phyloP scores from a whole-genome alignment of 768 basidiomycete species.

The Phanerochaete sordida region DNA sequence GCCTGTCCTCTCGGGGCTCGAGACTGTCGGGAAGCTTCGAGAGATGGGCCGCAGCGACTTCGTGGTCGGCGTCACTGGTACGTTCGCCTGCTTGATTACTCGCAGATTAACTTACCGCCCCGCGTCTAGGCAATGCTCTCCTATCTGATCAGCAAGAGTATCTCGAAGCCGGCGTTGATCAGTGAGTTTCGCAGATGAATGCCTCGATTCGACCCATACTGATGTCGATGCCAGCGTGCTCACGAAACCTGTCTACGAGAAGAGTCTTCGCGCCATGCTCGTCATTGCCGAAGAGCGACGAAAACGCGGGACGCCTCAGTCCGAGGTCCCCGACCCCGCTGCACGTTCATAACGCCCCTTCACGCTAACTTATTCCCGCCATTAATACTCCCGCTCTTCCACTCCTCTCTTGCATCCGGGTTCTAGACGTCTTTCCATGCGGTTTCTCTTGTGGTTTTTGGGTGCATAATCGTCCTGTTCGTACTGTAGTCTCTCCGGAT shows the following conservation, averaged over 20 bases:
- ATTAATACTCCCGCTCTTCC: too few relatives aligned
- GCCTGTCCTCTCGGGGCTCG: conserved; percentile 75
- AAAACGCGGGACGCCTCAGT: conserved; percentile 10
- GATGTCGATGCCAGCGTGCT: conserved; percentile 46
- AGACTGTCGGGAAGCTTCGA: conserved; percentile 61
- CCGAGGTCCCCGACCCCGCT: neutral
- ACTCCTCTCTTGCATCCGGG: too few relatives aligned
- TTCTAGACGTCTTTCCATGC: too few relatives aligned
- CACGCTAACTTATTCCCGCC: too few relatives aligned
- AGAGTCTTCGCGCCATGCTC: conserved; percentile 40
- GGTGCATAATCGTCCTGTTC: too few relatives aligned
- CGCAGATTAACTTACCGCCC: too few relatives aligned
- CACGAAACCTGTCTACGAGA: conserved; percentile 76
- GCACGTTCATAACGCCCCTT: too few relatives aligned
- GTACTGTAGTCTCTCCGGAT: too few relatives aligned
- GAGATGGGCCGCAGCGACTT: conserved; percentile 67
- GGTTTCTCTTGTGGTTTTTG: too few relatives aligned
- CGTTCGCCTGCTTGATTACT: too few relatives aligned
- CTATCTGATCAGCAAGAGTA: conserved; percentile 71
- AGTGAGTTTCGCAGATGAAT: conserved; percentile 43
- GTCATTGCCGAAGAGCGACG: conserved; percentile 39
- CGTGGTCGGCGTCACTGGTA: conserved; percentile 78
- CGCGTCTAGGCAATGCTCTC: conserved; percentile 27
- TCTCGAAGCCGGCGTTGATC: conserved; percentile 69
- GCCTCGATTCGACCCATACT: neutral